A percentile compares a stretch with the other conserved stretches of the same genome.
These are phyloP conservation scores for Colletotrichum agaves DNA, from an alignment of 2,329 filamentous ascomycete species.

Conservation along the genomic window DNA sequence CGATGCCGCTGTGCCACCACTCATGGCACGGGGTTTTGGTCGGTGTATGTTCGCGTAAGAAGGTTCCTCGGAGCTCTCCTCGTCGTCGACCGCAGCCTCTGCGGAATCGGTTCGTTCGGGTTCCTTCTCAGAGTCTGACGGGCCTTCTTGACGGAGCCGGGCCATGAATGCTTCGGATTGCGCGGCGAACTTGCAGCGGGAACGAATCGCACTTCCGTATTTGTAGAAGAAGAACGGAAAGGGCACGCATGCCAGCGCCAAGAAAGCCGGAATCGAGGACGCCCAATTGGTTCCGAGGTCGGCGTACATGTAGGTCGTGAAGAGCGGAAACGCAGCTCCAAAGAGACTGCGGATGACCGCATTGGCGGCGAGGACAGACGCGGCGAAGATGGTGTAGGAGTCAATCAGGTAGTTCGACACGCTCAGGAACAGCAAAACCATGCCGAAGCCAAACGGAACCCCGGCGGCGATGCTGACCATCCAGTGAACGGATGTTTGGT, in stretches of 20 bases:
- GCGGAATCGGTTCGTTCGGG: constrained; percentile 34
- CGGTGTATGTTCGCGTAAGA: not conserved
- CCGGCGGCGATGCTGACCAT: constrained; percentile 53
- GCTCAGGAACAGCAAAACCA: constrained; percentile 65
- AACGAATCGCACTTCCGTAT: constrained; percentile 67
- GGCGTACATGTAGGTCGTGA: constrained; percentile 69
- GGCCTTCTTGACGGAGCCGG: constrained; percentile 47
- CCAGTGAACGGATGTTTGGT: constrained; percentile 59
- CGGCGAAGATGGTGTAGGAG: constrained; percentile 75
- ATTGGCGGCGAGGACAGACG: constrained; percentile 78
- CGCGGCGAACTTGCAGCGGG: constrained; percentile 65
- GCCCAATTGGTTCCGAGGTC: constrained; percentile 80
- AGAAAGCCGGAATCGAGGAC: constrained; percentile 76
- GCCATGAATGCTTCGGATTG: constrained; percentile 69
- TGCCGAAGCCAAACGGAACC: constrained; percentile 48
- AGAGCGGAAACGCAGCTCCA: constrained; percentile 77
- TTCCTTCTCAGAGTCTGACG: constrained; percentile 5
- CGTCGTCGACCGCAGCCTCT: not conserved
- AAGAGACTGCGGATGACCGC: constrained; percentile 77
- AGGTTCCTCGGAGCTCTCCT: not conserved
- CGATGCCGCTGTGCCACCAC: not conserved
- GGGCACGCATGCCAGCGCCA: constrained; percentile 76
- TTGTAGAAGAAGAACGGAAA: constrained; percentile 81
- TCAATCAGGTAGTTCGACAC: constrained; percentile 68
- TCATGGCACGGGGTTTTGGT: not conserved